These are phyloP conservation scores for Hyaloscypha variabilis DNA, from an alignment of 495 filamentous ascomycete species.

Conservation along the genomic window DNA sequence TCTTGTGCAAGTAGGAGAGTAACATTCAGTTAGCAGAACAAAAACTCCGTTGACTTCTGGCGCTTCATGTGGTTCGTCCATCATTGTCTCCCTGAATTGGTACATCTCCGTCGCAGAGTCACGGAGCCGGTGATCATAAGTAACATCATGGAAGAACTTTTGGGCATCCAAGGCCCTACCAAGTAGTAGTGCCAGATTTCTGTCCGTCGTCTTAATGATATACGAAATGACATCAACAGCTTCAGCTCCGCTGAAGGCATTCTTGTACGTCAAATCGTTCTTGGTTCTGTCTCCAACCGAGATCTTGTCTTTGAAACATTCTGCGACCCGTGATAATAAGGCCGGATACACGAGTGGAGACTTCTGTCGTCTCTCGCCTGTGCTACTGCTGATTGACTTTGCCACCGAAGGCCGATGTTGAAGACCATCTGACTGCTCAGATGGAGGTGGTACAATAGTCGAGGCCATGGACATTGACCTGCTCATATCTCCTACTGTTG, in stretches of 20 bases:
- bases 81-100: constrained; percentile 91
- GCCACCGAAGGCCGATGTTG: constrained; percentile 40
- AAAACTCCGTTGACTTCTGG: constrained; percentile 93
- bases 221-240: constrained; percentile 92
- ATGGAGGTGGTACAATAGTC: constrained; percentile 51
- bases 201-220: constrained; percentile 95
- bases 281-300: constrained; percentile 84
- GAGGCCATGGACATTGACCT: constrained; percentile 90
- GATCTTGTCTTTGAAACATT: constrained; percentile 87
- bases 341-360: constrained; percentile 88
- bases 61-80: constrained; percentile 77
- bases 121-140: constrained; percentile 92
- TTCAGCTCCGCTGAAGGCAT: constrained; percentile 91
- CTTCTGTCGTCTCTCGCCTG: constrained; percentile 36
- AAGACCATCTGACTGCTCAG: constrained; percentile 45
- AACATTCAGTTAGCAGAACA: constrained; percentile 93
- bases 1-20: constrained; percentile 94
- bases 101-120: constrained; percentile 92
- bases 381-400: constrained; percentile 40
- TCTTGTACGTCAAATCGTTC: constrained; percentile 96
- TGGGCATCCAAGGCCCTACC: constrained; percentile 95
- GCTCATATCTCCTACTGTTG: constrained; percentile 41
- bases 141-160: constrained; percentile 99
- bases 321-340: constrained; percentile 84
- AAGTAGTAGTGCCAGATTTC: constrained; percentile 91